These are phyloP conservation scores for Dendrobium huoshanense DNA, from an alignment of 106 monocot species.

Conservation along the genomic window DNA sequence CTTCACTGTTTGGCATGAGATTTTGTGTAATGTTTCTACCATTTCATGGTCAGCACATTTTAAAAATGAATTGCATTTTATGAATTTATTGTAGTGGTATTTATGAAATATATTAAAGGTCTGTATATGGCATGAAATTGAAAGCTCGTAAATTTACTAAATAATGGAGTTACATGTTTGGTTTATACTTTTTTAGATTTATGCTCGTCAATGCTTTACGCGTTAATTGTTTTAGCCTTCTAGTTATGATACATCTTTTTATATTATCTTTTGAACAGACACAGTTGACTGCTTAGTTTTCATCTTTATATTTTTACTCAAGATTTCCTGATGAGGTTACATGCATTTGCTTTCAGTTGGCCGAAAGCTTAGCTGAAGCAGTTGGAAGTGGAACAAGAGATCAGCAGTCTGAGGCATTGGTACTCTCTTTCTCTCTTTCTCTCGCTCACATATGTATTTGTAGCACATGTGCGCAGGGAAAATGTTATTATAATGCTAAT, in stretches of 20 bases:
- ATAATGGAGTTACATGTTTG: no score
- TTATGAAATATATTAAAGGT: no score
- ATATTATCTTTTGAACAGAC: neutral
- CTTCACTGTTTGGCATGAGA: no score
- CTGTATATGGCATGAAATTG: neutral
- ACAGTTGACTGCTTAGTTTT: neutral
- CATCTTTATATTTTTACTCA: neutral
- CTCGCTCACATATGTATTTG: neutral
- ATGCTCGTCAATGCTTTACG: no score
- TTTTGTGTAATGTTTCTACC: no score
- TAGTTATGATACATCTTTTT: neutral
- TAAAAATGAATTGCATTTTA: no score
- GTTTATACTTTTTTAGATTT: no score
- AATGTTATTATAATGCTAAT: neutral
- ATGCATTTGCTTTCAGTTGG: constrained; percentile 32
- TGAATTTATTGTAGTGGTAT: no score
- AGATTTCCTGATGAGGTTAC: neutral
- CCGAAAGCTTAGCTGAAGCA: constrained; percentile 66
- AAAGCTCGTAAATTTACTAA: neutral
- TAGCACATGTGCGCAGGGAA: no score
- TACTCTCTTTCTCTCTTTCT: constrained; percentile 15
- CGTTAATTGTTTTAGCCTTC: neutral
- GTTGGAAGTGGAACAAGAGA: constrained; percentile 69
- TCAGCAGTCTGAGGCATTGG: constrained; percentile 70
- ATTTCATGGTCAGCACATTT: no score